A percentile compares a stretch with the other conserved stretches of the same genome.
Conservation (phyloP, 495 filamentous ascomycete species). For the Patellaria atrata region DNA sequence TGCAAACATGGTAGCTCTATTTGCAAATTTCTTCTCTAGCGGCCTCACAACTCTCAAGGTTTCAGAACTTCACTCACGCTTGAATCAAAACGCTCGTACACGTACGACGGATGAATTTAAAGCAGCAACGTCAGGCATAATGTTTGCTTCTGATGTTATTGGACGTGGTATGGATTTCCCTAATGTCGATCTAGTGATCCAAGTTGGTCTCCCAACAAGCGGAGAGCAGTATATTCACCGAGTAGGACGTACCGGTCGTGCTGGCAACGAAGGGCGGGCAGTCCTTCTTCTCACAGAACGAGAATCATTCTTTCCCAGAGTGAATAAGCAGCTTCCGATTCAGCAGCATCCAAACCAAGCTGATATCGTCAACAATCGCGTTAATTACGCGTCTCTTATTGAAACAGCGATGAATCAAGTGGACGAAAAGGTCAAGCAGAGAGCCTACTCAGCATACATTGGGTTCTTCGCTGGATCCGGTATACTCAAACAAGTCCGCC, state of each 20-base stretch:
- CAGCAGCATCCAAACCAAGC: constrained; percentile 35
- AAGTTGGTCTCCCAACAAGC: constrained; percentile 46
- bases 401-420: constrained; percentile 26
- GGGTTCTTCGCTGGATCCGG: no score
- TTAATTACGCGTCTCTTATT: constrained; percentile 18
- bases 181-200: constrained; percentile 56
- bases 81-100: constrained; percentile 42
- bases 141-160: constrained; percentile 57
- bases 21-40: constrained; percentile 33
- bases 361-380: constrained; percentile 27
- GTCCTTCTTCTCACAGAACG: constrained; percentile 45
- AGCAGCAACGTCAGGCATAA: constrained; percentile 35
- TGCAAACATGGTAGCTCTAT: constrained; percentile 45
- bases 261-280: constrained; percentile 53
- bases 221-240: constrained; percentile 61
- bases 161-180: constrained; percentile 68
- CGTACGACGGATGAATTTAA: constrained; percentile 47
- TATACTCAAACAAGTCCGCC: constrained; percentile 29
- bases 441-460: constrained; percentile 43
- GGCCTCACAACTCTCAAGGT: constrained; percentile 33
- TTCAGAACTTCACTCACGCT: constrained; percentile 46
- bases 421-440: constrained; percentile 36
- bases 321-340: constrained; percentile 41
- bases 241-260: constrained; percentile 56
- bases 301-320: constrained; percentile 45